phyloP scores from a whole-genome alignment of 768 basidiomycete genomes.

The Tulasnella sp. region DNA sequence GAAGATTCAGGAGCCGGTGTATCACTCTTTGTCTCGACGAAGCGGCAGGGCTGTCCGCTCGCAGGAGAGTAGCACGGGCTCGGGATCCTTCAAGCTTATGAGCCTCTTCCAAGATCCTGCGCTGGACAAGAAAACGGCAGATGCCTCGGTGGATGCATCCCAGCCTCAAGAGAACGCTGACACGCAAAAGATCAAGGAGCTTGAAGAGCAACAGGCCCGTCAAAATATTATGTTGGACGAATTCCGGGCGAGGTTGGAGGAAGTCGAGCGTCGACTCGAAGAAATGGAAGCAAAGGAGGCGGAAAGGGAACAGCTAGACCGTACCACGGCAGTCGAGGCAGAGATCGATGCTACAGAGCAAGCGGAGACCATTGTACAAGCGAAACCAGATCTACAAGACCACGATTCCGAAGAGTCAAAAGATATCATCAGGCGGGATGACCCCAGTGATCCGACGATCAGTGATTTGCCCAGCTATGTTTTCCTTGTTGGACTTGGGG shows the following conservation, averaged over 20 bases:
- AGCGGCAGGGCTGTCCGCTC: not conserved
- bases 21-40: not conserved
- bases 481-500: conserved; percentile 11
- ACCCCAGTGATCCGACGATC: not conserved
- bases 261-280: conserved; percentile 15
- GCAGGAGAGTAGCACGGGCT: not conserved
- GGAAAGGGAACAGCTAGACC: not conserved
- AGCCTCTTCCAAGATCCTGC: not conserved
- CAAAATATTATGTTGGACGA: conserved; percentile 5
- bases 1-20: not conserved
- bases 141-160: not conserved
- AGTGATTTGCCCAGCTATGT: conserved; percentile 8
- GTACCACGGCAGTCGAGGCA: not conserved
- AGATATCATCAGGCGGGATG: not conserved
- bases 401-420: not conserved
- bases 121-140: not conserved
- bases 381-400: not conserved
- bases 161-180: not conserved
- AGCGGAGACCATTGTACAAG: not conserved
- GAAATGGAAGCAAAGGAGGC: conserved; percentile 14
- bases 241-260: conserved; percentile 15
- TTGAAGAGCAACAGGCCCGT: not conserved
- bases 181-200: not conserved
- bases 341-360: not conserved
- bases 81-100: not conserved